Base-by-base conservation (phyloP, 176 grass and related monocot species). In the Eragrostis curvula region DNA sequence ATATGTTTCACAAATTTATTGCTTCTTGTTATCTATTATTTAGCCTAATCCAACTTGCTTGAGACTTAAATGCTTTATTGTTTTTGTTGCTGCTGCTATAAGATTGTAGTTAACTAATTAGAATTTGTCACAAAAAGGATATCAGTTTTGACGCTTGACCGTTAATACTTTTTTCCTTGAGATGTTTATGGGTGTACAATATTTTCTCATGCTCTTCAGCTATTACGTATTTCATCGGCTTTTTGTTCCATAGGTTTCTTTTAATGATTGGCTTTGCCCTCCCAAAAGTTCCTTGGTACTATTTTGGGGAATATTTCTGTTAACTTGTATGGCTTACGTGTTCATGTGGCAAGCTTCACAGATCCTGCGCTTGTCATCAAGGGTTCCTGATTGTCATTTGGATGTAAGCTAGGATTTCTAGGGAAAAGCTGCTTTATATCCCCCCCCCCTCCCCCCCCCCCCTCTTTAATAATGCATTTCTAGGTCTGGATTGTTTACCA, bases 1-100 rank as follows among this genome's bases (percentile, higher is more conserved):
- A 45, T 66, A 23, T 32, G 20, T 32, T 46, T 85, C 70, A 18
- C 43, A 48, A 40, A 24, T 86, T 80, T 74, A 48, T 73, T 80
- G 62, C 27, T 55, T 73, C 6, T 49, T 66, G 60, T 46, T 63
- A 64, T 29, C 5, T 58, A 27, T 42, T 24, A 30, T 72, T 3
- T 73, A 17, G 61, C 20, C 20, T 56, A 20, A 18, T n/a, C 53
- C 53, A 56, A 56, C 18, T 56, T 56, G 18, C 53, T 56, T 56
- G 55, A 24, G 55, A n/a, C 3, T 58, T 3, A 58, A 24, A 58
- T 21, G 20, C 55, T 58, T 58, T 7, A 7, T 58, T 58, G n/a
- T 58, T 58, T 21, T 59, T 70, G 24, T 17, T 21, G 18, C 20
- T 55, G 52, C 52, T 5, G 7, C 40, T 70, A 16, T 27, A 73